Percentiles rank a stretch among this genome's conserved stretches.
Conservation (phyloP, 768 basidiomycete genomes). For the Suillus fuscotomentosus region DNA sequence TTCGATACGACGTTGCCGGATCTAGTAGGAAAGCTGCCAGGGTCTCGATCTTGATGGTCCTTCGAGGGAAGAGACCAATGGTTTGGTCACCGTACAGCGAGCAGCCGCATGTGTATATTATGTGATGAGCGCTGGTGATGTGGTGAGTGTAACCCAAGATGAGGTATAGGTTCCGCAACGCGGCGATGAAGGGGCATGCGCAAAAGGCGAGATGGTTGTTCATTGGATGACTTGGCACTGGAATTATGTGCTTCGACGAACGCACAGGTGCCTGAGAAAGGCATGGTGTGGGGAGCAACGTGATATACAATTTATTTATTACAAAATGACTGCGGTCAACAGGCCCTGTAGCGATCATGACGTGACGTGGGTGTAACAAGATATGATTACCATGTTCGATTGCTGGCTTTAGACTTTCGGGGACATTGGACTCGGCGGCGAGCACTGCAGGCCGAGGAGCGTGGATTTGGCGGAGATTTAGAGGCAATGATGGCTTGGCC, state of each 20-base stretch:
- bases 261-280: conserved; percentile 6
- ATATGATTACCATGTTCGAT: neutral
- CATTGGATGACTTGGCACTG: conserved; percentile 5
- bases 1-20: conserved; percentile 12
- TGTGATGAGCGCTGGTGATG: conserved; percentile 9
- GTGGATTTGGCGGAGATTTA: conserved; percentile 16
- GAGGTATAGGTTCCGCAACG: conserved; percentile 2
- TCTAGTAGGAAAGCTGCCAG: conserved; percentile 7
- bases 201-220: conserved; percentile 4
- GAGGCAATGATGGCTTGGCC: conserved; percentile 8
- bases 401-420: conserved; percentile 2
- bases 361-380: conserved; percentile 7
- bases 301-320: conserved; percentile 5
- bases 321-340: conserved; percentile 16
- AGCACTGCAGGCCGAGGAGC: conserved; percentile 9
- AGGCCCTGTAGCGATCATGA: conserved; percentile 9
- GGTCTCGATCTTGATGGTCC: conserved; percentile 7
- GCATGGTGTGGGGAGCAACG: conserved; percentile 4
- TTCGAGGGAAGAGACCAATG: neutral
- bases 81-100: conserved; percentile 5
- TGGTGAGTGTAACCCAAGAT: conserved; percentile 1
- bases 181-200: conserved; percentile 7
- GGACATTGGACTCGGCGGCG: conserved; percentile 9
- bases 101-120: conserved; percentile 3
- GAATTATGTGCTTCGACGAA: conserved; percentile 3